Evolutionary conservation across 805 yeast species (phyloP), one percentile per base, ranked within the genome.

Genomic region (Candida tallmaniae): DNA sequence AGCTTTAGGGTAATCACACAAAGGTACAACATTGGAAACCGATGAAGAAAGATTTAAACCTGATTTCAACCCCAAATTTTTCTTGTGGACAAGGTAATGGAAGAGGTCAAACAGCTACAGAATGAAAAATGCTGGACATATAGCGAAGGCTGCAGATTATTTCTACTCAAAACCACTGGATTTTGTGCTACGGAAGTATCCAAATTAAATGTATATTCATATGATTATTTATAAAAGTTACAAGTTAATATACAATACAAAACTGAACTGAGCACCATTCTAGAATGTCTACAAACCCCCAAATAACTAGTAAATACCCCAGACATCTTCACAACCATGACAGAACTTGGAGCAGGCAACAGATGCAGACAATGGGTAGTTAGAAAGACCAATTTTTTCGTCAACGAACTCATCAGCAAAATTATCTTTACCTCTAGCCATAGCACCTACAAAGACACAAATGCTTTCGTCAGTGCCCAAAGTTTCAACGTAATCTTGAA

Each of bases 321-420:
- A 93, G 18, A 95, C 95, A 62, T 93, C 98, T 67, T 93, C 98
- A 54, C 96, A 87, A 32, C 98, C 98, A 55, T 93, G 97, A 60
- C 97, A 90, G 68, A 93, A 88, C 63, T 93, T 93, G 45, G 96
- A 84, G 62, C 97, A 93, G 4, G 98, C 97, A 37, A 93, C 97
- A 9, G 97, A 88, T 3, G 98, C 98, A 35, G 95, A 84, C 42
- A 93, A 73, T 34, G 98, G 95, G 60, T 89, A 93, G 52, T 90
- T 88, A 23, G 97, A 87, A 38, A 93, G 80, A 49, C 97, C 97
- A 40, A 93, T 83, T 55, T 90, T 93, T 61, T 93, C 97, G 58
- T 93, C 97, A 28, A 90, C 95, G 54, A 61, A 90, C 60, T 89
- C 97, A 60, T 93, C 98, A 16, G 98, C 98, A 62, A 93, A 93